A percentile compares a stretch with the other conserved stretches of the same genome.
phyloP scores from a whole-genome alignment of 306 rosid species.

The Glycyrrhiza uralensis region DNA sequence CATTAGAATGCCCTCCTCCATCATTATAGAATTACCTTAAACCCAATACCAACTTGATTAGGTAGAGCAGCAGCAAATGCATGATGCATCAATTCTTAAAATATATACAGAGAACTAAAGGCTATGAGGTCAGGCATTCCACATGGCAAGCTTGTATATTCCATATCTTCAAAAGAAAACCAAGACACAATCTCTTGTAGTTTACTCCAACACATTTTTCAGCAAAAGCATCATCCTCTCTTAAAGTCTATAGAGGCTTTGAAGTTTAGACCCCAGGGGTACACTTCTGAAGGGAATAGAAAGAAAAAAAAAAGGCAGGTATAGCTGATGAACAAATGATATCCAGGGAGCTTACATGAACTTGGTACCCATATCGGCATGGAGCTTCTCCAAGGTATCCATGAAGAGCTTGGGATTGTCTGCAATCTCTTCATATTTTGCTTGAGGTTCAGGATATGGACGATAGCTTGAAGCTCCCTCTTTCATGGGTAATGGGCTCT shows the following conservation, averaged over 20 bases:
- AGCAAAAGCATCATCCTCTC: background rate
- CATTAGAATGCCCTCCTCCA: background rate
- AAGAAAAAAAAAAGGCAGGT: background rate
- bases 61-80: background rate
- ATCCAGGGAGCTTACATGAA: constrained; percentile 56
- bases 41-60: background rate
- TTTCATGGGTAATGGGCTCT: constrained; percentile 40
- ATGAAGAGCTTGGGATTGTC: constrained; percentile 54
- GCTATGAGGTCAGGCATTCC: background rate
- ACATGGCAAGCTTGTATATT: background rate
- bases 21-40: background rate
- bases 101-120: background rate
- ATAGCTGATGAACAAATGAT: background rate
- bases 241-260: background rate
- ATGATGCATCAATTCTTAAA: constrained; percentile 2
- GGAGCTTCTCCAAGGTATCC: constrained; percentile 70
- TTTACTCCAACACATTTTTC: constrained; percentile 4
- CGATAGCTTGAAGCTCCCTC: constrained; percentile 35
- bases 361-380: constrained; percentile 69
- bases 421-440: constrained; percentile 57
- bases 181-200: background rate
- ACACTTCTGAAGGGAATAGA: background rate
- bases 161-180: background rate
- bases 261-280: background rate
- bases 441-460: constrained; percentile 58